Percentiles rank a stretch among this genome's conserved stretches.
Conservation (phyloP, 805 yeast species). For the Saccharomyces kudriavzevii region DNA sequence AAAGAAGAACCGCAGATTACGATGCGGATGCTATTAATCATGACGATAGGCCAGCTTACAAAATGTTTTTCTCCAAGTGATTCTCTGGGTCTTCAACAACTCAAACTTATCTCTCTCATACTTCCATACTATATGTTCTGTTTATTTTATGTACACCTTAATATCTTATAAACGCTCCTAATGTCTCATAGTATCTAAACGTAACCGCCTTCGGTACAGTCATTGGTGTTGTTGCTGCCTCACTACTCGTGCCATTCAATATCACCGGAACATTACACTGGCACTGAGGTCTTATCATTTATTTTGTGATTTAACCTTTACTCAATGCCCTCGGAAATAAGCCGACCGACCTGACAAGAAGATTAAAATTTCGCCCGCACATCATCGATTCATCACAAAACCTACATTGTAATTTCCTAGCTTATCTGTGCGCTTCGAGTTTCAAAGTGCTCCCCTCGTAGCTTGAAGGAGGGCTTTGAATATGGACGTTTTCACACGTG, state of each 20-base stretch:
- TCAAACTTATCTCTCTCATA: background rate
- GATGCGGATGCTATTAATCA: slow-evolving; percentile 12
- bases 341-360: no score
- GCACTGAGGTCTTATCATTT: no score
- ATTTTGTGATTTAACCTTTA: no score
- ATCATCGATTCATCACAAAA: no score
- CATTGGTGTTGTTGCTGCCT: background rate
- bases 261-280: no score
- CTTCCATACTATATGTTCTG: background rate
- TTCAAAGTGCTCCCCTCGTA: no score
- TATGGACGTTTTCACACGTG: no score
- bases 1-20: slow-evolving; percentile 18
- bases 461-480: no score
- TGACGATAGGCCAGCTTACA: slow-evolving; percentile 14
- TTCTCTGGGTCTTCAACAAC: background rate
- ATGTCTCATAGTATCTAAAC: background rate
- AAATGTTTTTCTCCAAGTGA: slow-evolving; percentile 3
- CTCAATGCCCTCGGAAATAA: no score
- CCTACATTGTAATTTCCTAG: no score
- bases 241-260: background rate
- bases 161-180: background rate
- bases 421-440: no score
- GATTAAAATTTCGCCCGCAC: no score
- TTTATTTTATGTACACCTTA: background rate
- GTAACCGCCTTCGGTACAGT: background rate